A percentile compares a stretch with the other conserved stretches of the same genome.
Evolutionary conservation across 495 filamentous ascomycete species (phyloP).

Genomic region (Penicillium samsonianum): DNA sequence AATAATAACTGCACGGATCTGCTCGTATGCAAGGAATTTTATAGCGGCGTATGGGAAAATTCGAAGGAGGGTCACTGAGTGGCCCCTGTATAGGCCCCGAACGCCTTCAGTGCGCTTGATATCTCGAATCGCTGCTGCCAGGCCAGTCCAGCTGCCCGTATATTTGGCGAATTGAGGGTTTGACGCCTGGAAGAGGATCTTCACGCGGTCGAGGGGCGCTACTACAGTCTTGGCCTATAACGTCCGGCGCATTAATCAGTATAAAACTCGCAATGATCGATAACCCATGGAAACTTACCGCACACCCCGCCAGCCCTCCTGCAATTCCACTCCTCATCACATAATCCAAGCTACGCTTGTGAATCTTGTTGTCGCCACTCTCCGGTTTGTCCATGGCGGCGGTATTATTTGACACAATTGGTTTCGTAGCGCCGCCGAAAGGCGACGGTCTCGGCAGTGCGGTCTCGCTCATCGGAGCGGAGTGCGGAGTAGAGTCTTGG

Average conservation of each 20-base stretch:
- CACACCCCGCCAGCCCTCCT: slow-evolving; percentile 85
- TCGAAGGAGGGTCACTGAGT: slow-evolving; percentile 88
- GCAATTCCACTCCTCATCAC: slow-evolving; percentile 77
- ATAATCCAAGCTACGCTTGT: slow-evolving; percentile 82
- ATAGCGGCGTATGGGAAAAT: slow-evolving; percentile 98
- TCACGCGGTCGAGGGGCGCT: slow-evolving; percentile 93
- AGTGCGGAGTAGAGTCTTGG: slow-evolving; percentile 25
- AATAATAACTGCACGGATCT: slow-evolving; percentile 79
- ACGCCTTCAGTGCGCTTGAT: slow-evolving; percentile 77
- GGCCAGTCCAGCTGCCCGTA: slow-evolving; percentile 80
- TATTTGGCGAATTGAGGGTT: slow-evolving; percentile 94
- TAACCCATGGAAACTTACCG: slow-evolving; percentile 53
- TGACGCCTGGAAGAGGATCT: slow-evolving; percentile 96
- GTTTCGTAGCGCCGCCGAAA: slow-evolving; percentile 22
- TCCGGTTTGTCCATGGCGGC: slow-evolving; percentile 17
- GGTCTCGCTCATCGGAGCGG: slow-evolving; percentile 39
- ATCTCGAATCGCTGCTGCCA: slow-evolving; percentile 72
- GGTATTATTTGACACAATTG: slow-evolving; percentile 8
- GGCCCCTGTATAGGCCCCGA: slow-evolving; percentile 82
- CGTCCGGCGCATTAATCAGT: slow-evolving; percentile 8
- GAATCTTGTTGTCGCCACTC: slow-evolving; percentile 34
- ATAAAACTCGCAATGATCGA: slow-evolving; percentile 1
- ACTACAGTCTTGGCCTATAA: slow-evolving; percentile 92
- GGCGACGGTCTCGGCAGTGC: slow-evolving; percentile 32
- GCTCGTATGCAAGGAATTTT: slow-evolving; percentile 97